Percentiles rank a stretch among this genome's conserved stretches.
These are phyloP conservation scores for Boletus rubropictus DNA, from an alignment of 768 basidiomycete genomes.

Conservation along the genomic window DNA sequence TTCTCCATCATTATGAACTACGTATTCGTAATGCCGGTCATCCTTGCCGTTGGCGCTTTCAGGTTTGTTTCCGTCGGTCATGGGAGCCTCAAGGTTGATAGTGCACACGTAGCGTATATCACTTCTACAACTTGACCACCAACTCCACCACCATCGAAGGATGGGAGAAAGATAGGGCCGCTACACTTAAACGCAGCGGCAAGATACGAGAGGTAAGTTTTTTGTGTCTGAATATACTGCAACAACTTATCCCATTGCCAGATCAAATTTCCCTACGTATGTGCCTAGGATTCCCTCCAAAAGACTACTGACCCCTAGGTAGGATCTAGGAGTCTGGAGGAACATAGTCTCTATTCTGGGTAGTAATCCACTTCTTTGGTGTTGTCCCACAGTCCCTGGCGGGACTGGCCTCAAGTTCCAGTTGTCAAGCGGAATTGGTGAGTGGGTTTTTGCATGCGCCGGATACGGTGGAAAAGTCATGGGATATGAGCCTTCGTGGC, in stretches of 20 bases:
- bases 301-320: conserved; percentile 11
- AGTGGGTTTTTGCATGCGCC: conserved; percentile 47
- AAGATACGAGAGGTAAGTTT: conserved; percentile 68
- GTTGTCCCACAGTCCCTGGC: conserved; percentile 61
- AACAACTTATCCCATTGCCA: conserved; percentile 25
- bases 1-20: conserved; percentile 87
- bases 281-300: conserved; percentile 18
- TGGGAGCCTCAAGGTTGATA: conserved; percentile 13
- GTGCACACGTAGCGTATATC: conserved; percentile 63
- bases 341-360: conserved; percentile 83
- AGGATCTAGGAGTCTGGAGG: conserved; percentile 73
- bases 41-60: conserved; percentile 84
- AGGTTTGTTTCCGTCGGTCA: conserved; percentile 43
- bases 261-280: conserved; percentile 91
- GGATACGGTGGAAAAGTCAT: conserved; percentile 5
- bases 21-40: conserved; percentile 76
- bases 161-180: conserved; percentile 96
- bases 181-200: conserved; percentile 76
- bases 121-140: conserved; percentile 65
- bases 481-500: conserved; percentile 3
- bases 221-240: not conserved
- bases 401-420: conserved; percentile 78
- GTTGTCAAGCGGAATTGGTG: conserved; percentile 65
- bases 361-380: conserved; percentile 70
- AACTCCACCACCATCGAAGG: conserved; percentile 97